Base-by-base conservation (phyloP, 352 stramenopile genomes). In the Globisporangium abappressorium region DNA sequence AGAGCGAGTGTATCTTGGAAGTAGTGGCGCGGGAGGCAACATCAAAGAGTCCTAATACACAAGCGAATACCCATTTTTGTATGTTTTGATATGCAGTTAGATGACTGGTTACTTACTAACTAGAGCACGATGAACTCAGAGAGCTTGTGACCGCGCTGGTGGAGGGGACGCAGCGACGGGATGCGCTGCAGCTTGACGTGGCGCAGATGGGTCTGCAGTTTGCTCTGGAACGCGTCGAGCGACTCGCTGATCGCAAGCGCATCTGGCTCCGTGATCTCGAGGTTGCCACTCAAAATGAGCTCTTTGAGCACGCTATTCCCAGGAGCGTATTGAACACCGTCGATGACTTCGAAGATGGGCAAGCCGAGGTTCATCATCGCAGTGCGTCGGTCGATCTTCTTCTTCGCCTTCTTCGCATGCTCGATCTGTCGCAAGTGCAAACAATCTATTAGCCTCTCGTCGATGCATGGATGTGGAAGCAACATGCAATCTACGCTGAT, bases 401-500 rank as follows among this genome's bases (percentile, higher is more conserved):
- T 92, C 65, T 91, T 93, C 43, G 82, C 77, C 68, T 92, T 94
- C 69, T 94, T 95, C 49, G 85, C 82, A 15, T 85, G 74, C 18
- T 93, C 87, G 24, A 93, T 75, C 74, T 85, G 54, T 65, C 38
- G 14, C 56, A 18, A 51, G 43, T 22, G 18, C 36, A 53, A 12
- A 38, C 6, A 1, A 38, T 41, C 14, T 7, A 15, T 58, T 57
- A 57, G 51, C 12, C 24, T 38, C 34, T 38, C 34, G 9, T 1
- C 5, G 34, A 36, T 9, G 11, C 30, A 30, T 14, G 30, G 30
- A 33, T 33, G 30, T 33, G 30, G 5, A 33, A 33, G 30, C 30
- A 33, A 38, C 24, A 55, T 55, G n/a, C 9, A 24, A 33, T 33
- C 30, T 55, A 38, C 34, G 34, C 34, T 38, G 7, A 1, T 15